These are phyloP conservation scores for Galerina sulciceps DNA, from an alignment of 768 basidiomycete genomes.

Conservation along the genomic window DNA sequence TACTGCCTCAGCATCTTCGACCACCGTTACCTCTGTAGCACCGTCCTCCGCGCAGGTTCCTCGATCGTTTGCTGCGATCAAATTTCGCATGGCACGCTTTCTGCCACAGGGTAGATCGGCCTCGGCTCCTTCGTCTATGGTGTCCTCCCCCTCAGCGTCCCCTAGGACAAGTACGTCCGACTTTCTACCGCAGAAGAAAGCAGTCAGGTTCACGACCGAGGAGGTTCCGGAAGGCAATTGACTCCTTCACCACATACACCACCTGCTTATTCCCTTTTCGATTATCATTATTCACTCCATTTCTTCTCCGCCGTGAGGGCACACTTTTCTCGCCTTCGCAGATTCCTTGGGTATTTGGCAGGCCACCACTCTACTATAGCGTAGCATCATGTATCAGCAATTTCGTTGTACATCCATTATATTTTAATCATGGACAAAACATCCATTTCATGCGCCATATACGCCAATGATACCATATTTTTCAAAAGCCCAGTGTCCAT, in stretches of 20 bases:
- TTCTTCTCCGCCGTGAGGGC: neutral
- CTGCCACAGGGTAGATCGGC: conserved; percentile 46
- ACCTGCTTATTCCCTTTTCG: neutral
- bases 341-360: neutral
- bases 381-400: neutral
- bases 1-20: conserved; percentile 50
- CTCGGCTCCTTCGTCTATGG: conserved; percentile 39
- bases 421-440: too few species aligned
- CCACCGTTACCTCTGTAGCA: conserved; percentile 49
- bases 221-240: conserved; percentile 25
- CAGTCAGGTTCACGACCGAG: conserved; percentile 63
- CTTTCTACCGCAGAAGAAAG: conserved; percentile 51
- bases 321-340: neutral
- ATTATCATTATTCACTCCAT: conserved; percentile 17
- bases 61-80: conserved; percentile 40
- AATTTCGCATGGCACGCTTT: conserved; percentile 56
- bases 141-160: conserved; percentile 37
- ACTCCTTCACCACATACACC: neutral
- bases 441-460: too few species aligned
- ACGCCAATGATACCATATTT: neutral
- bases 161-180: conserved; percentile 42
- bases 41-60: conserved; percentile 31
- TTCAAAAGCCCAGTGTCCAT: too few species aligned
- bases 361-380: neutral
- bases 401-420: too few species aligned